Evolutionary conservation across 2,329 filamentous ascomycete genomes (phyloP).

Genomic region (Fusarium caatingaense): DNA sequence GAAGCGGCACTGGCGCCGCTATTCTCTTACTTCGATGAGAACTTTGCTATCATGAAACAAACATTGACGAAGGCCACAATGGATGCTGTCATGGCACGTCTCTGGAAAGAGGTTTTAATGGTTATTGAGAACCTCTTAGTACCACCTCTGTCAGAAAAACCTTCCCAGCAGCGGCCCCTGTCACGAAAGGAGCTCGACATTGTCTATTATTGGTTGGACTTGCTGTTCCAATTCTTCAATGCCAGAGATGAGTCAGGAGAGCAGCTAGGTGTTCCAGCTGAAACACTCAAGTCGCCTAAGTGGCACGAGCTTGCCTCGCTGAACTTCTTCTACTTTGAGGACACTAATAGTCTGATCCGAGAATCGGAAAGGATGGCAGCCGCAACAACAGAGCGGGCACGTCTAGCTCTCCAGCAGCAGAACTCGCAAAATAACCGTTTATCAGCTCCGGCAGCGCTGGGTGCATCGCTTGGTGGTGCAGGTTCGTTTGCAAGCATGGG

Average conservation of each 20-base stretch:
- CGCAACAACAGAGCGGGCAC: conserved; percentile 79
- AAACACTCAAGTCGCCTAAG: conserved; percentile 95
- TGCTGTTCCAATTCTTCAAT: conserved; percentile 95
- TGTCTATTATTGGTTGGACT: conserved; percentile 92
- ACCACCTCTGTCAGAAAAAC: conserved; percentile 94
- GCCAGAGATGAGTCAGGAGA: conserved; percentile 86
- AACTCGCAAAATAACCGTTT: conserved; percentile 69
- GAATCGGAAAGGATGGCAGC: conserved; percentile 97
- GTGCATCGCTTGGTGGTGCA: conserved; percentile 50
- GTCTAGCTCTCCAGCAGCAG: conserved; percentile 71
- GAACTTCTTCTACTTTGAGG: conserved; percentile 98
- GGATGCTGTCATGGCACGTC: conserved; percentile 95
- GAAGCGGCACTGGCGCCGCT: conserved; percentile 85
- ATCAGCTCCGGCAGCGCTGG: conserved; percentile 70
- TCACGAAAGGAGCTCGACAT: conserved; percentile 91
- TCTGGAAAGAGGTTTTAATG: conserved; percentile 97
- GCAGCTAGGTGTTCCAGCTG: conserved; percentile 86
- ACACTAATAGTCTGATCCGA: conserved; percentile 88
- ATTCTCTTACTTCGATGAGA: conserved; percentile 96
- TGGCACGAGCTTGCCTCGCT: conserved; percentile 97
- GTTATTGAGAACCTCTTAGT: conserved; percentile 92
- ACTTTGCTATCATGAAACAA: conserved; percentile 98
- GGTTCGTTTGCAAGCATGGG: conserved; percentile 72
- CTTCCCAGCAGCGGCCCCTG: conserved; percentile 84
- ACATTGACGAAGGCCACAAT: conserved; percentile 96